Evolutionary conservation across 139 green algal genomes (phyloP).

Genomic region (Chlamydomonas incerta): DNA sequence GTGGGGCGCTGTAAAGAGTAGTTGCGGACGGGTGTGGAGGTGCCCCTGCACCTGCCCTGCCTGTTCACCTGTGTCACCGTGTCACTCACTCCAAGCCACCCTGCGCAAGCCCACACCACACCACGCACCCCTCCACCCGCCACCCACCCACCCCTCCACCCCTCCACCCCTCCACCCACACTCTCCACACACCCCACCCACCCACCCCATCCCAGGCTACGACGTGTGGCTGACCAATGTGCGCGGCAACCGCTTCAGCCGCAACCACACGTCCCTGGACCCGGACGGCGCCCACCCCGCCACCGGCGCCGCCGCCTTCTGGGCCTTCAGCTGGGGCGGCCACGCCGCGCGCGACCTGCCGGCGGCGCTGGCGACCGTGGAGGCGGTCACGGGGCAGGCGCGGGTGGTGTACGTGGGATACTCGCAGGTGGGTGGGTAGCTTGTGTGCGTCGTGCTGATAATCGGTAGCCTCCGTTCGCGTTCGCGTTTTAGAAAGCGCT

Average conservation of each 20-base stretch:
- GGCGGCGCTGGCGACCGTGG: conserved; percentile 55
- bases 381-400: conserved; percentile 36
- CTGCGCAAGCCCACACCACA: too few relatives aligned
- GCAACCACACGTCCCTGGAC: conserved; percentile 70
- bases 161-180: neutral
- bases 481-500: too few relatives aligned
- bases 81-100: too few relatives aligned
- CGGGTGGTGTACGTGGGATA: conserved; percentile 51
- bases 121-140: too few relatives aligned
- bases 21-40: too few relatives aligned
- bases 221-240: conserved; percentile 71
- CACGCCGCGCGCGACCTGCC: conserved; percentile 73
- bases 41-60: too few relatives aligned
- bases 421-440: conserved; percentile 38
- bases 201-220: conserved; percentile 37
- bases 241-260: conserved; percentile 67
- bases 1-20: too few relatives aligned
- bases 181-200: neutral
- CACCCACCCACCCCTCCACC: neutral
- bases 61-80: too few relatives aligned
- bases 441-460: too few relatives aligned
- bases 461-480: too few relatives aligned
- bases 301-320: conserved; percentile 54
- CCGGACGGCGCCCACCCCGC: neutral
- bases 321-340: conserved; percentile 73